Evolutionary conservation across 106 monocot species (phyloP).

Genomic region (Chionographis japonica): DNA sequence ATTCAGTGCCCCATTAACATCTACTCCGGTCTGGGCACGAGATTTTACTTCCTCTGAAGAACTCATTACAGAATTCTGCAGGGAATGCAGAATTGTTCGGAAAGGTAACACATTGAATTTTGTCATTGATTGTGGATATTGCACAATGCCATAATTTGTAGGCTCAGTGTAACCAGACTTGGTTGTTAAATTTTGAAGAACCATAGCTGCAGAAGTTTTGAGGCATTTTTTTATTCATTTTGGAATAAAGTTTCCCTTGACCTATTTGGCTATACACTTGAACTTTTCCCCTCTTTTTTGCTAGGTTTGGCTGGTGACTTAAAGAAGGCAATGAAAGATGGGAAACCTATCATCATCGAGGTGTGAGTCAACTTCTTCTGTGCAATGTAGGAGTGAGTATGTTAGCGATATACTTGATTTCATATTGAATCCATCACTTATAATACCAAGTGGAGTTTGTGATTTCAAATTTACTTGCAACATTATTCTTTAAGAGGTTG

Average conservation of each 20-base stretch:
- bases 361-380: constrained; percentile 24
- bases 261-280: neutral
- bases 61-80: constrained; percentile 96
- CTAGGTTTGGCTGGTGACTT: constrained; percentile 98
- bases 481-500: too few species aligned
- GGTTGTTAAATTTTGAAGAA: neutral
- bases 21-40: constrained; percentile 91
- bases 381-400: too few species aligned
- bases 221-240: neutral
- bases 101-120: constrained; percentile 52
- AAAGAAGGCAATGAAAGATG: constrained; percentile 99
- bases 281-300: constrained; percentile 3
- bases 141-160: neutral
- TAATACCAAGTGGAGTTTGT: too few species aligned
- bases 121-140: neutral
- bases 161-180: neutral
- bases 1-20: constrained; percentile 82
- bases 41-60: constrained; percentile 94
- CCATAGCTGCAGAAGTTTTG: neutral
- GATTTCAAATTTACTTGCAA: too few species aligned
- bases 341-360: constrained; percentile 99
- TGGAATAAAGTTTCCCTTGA: too few species aligned
- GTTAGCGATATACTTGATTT: too few species aligned
- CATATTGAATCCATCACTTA: too few species aligned
- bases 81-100: constrained; percentile 97